phyloP scores from a whole-genome alignment of 768 basidiomycete genomes.

The Pisolithus orientalis region DNA sequence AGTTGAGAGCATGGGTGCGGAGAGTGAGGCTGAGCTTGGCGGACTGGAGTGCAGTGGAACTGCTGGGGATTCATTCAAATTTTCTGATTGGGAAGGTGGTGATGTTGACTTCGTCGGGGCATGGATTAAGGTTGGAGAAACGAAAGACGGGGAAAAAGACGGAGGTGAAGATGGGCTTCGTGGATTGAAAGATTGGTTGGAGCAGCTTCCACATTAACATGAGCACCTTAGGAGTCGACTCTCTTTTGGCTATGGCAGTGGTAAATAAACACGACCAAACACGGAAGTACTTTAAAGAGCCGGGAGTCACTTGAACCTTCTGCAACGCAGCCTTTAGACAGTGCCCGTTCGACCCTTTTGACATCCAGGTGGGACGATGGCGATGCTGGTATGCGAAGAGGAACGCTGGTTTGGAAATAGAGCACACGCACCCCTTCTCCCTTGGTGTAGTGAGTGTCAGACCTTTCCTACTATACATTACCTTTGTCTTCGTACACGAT shows the following conservation, averaged over 20 bases:
- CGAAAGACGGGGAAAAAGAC: constrained; percentile 33
- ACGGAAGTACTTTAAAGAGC: constrained; percentile 12
- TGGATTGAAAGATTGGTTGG: constrained; percentile 44
- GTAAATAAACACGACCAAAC: constrained; percentile 25
- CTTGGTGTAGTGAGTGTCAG: constrained; percentile 59
- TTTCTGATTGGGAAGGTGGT: constrained; percentile 81
- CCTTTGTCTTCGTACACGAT: too few relatives aligned
- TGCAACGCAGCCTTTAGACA: constrained; percentile 62
- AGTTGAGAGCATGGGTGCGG: constrained; percentile 68
- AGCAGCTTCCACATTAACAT: constrained; percentile 31
- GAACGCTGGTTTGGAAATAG: constrained; percentile 49
- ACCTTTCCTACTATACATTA: constrained; percentile 52
- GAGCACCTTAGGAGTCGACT: background rate
- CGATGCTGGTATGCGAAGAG: constrained; percentile 69
- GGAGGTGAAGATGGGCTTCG: constrained; percentile 32
- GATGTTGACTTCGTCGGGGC: constrained; percentile 65
- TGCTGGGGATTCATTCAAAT: constrained; percentile 55
- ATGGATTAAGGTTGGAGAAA: constrained; percentile 35
- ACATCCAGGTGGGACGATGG: constrained; percentile 43
- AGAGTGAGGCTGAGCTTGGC: constrained; percentile 62
- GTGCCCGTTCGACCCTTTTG: constrained; percentile 50
- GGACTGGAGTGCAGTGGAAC: constrained; percentile 64
- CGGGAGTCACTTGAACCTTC: background rate
- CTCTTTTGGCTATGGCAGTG: constrained; percentile 5
- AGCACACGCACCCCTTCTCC: constrained; percentile 43